Evolutionary conservation across 2,329 filamentous ascomycete species (phyloP), one percentile per base, ranked within the genome.

Genomic region (Pseudocercospora eumusae): DNA sequence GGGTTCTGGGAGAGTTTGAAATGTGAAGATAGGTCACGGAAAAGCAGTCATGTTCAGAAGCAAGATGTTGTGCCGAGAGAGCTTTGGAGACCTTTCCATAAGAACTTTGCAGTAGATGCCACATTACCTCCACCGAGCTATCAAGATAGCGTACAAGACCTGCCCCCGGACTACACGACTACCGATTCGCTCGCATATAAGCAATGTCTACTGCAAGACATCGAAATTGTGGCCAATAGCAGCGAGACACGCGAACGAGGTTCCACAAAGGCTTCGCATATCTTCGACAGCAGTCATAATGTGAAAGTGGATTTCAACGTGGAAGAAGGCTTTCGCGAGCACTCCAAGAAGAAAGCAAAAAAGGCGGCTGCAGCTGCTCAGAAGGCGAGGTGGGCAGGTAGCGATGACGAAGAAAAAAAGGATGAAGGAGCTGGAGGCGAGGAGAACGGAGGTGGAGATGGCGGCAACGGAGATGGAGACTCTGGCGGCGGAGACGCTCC

Each of bases 251-350:
- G 57, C 33, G 56, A 44, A 55, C 56, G 40, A 28, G n/a, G 31
- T 33, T 52, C 42, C 20, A 44, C 44, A 23, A 31, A 3, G 10
- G 10, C 50, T 20, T 28, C 56, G 28, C 57, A 63, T 49, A 57
- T 61, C 23, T 21, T 59, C 1, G 31, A 44, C 44, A n/a, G 40
- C 36, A 42, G 21, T 18, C 55, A 71, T 77, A 56, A 69, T 31
- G 64, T 64, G 20, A 75, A 78, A 28, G 76, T 90, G 56, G 86
- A 90, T 70, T 84, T 89, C 61, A 78, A 78, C 21, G 27, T 23
- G n/a, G 84, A 81, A 80, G 54, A 85, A 81, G 75, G 78, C 33
- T 69, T 81, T 63, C 76, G 75, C 36, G 73, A 80, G 56, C 82
- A 88, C 70, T 81, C 80, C 31, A 76, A 78, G 61, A 88, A 88